phyloP scores from a whole-genome alignment of 2,329 filamentous ascomycete genomes.

The Penicillium verrucosum region DNA sequence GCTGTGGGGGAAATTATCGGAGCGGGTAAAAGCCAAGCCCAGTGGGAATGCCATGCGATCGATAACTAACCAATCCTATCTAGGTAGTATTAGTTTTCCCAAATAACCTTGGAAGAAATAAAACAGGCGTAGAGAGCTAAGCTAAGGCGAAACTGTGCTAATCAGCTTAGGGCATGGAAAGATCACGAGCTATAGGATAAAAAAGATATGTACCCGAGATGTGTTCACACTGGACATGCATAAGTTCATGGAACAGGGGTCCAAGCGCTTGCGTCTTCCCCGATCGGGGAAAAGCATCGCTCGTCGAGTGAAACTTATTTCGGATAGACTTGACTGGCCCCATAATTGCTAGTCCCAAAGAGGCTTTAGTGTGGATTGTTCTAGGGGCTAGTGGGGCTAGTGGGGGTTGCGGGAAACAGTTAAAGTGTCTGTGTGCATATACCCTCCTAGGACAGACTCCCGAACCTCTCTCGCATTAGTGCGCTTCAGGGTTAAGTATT shows the following conservation, averaged over 20 bases:
- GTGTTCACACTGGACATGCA: not conserved
- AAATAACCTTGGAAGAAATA: not conserved
- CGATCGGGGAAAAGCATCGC: conserved; percentile 19
- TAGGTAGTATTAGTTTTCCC: not conserved
- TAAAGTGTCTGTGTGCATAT: not conserved
- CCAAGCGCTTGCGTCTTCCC: conserved; percentile 1
- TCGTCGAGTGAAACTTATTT: conserved; percentile 13
- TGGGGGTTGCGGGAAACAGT: not conserved
- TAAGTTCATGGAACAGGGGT: not conserved
- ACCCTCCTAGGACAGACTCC: not conserved
- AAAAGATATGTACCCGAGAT: not conserved
- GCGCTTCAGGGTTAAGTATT: not conserved
- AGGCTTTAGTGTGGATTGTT: not conserved
- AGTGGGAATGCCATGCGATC: not conserved
- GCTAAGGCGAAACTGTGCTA: not conserved
- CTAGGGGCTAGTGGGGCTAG: not conserved
- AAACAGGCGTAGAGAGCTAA: too few species aligned
- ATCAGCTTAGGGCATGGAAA: conserved; percentile 4
- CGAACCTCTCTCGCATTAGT: not conserved
- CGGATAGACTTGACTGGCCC: not conserved
- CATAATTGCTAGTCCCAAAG: not conserved
- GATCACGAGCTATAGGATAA: not conserved
- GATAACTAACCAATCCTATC: not conserved
- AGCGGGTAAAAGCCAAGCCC: too few species aligned
- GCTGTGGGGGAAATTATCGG: not conserved